These are phyloP conservation scores for Gossypium herbaceum DNA, from an alignment of 345 rosid species.

Conservation along the genomic window DNA sequence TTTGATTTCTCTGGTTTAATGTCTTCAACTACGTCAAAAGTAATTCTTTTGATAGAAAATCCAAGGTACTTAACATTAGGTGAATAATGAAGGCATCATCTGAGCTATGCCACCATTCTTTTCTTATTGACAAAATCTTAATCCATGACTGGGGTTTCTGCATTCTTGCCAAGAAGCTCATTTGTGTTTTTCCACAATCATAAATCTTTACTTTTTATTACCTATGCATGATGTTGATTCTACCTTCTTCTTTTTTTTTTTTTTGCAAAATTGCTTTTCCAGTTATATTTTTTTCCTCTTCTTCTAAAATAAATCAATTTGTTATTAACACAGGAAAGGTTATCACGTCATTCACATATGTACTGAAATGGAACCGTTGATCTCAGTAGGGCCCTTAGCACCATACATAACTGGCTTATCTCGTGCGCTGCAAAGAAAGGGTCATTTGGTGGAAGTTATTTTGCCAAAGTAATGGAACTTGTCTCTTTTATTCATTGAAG, in stretches of 20 bases:
- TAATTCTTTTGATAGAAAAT: neutral
- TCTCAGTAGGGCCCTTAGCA: constrained; percentile 62
- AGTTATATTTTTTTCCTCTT: neutral
- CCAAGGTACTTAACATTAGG: neutral
- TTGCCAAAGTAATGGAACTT: constrained; percentile 58
- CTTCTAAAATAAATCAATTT: constrained; percentile 7
- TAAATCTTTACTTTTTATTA: neutral
- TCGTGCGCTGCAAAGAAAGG: constrained; percentile 57
- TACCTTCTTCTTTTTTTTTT: neutral
- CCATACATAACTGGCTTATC: constrained; percentile 64
- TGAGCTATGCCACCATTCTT: neutral
- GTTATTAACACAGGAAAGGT: constrained; percentile 47
- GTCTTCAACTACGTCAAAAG: neutral
- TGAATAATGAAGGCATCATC: constrained; percentile 5
- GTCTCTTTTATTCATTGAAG: constrained; percentile 4
- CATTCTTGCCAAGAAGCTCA: neutral
- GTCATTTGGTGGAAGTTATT: constrained; percentile 78
- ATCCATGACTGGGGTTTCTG: neutral
- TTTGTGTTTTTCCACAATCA: neutral
- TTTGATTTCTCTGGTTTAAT: constrained; percentile 3
- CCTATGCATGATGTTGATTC: neutral
- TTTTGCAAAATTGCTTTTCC: neutral
- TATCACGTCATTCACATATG: constrained; percentile 75
- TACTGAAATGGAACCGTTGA: constrained; percentile 81
- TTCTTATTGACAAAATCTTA: constrained; percentile 3